Evolutionary conservation across 345 rosid species (phyloP), one percentile per base, ranked within the genome.

Genomic region (Schrenkiella parvula): DNA sequence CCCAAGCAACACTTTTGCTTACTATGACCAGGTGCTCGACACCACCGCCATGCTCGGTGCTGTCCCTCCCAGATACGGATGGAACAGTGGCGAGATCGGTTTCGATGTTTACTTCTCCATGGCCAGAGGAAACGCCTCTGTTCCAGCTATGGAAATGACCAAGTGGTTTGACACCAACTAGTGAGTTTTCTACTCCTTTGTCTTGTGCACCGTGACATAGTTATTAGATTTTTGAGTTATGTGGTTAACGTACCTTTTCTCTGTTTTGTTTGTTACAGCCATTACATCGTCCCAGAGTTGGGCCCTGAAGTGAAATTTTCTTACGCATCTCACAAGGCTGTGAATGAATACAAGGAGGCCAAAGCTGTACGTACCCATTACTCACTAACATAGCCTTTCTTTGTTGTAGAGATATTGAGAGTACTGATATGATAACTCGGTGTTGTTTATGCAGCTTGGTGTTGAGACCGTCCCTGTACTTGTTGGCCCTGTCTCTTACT

Each of bases 91-190:
- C 2, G 96, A 93, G 92, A 93, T 93, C 8, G 97, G 89, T 6
- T 84, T 88, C 0, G 92, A 86, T 56, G 78, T 81, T 43, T 93
- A 82, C 86, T 93, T 93, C 81, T 93, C 98, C 54, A 91, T 93
- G 97, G 98, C 97, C 63, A 89, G 98, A 84, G 98, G 98, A 51
- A 93, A 93, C 60, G 98, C 98, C 78, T 72, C 92, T 48, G 96
- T 88, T 3, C 97, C 98, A 1, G 98, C 98, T 38, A 93, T 93
- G 98, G 98, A 93, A 77, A 93, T 93, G 98, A 93, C 97, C 82
- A 93, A 93, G 93, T 93, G 98, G 98, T 91, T 93, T 64, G 98
- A 93, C 85, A 93, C 98, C 84, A 93, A 93, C 91, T 93, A 93
- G 98, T 93, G 80, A 87, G 98, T 93, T 58, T 62, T 7, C 41